These are phyloP conservation scores for Kurtzmaniella quercitrusa DNA, from an alignment of 1,139 yeast genomes.

Conservation along the genomic window DNA sequence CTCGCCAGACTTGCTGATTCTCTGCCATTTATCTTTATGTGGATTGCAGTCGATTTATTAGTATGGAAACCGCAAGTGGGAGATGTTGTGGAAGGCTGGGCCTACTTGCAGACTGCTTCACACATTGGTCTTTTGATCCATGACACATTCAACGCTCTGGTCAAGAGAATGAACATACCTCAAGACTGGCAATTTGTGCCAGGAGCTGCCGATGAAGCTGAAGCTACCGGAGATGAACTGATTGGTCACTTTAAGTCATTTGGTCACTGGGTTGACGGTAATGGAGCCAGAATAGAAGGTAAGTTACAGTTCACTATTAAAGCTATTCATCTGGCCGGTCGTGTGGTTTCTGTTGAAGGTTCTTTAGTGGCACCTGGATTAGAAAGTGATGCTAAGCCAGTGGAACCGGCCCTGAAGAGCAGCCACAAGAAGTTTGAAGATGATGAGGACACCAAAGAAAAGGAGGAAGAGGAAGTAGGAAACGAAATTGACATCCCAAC, in stretches of 20 bases:
- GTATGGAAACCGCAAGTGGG: constrained; percentile 89
- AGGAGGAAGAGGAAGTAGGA: constrained; percentile 8
- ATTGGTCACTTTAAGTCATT: constrained; percentile 43
- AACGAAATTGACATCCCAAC: constrained; percentile 9
- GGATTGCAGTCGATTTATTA: constrained; percentile 81
- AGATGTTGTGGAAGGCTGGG: constrained; percentile 78
- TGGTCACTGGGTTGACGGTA: constrained; percentile 84
- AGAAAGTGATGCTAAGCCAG: constrained; percentile 54
- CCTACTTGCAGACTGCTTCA: constrained; percentile 90
- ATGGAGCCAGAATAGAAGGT: constrained; percentile 74
- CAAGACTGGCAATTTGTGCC: constrained; percentile 78
- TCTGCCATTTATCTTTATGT: constrained; percentile 83
- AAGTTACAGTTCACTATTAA: constrained; percentile 71
- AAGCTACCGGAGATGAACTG: constrained; percentile 19
- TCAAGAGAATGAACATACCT: constrained; percentile 82
- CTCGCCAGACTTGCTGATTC: constrained; percentile 68
- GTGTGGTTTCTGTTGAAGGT: constrained; percentile 82
- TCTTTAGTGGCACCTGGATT: constrained; percentile 64
- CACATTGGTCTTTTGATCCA: constrained; percentile 88
- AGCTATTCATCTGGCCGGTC: constrained; percentile 71
- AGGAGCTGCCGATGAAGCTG: constrained; percentile 59
- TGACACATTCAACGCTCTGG: constrained; percentile 93
- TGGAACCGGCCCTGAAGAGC: constrained; percentile 15
- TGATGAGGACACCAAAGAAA: constrained; percentile 14
- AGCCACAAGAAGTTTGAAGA: constrained; percentile 46